Conservation (phyloP, 768 basidiomycete genomes). For the Gymnopilus dilepis region DNA sequence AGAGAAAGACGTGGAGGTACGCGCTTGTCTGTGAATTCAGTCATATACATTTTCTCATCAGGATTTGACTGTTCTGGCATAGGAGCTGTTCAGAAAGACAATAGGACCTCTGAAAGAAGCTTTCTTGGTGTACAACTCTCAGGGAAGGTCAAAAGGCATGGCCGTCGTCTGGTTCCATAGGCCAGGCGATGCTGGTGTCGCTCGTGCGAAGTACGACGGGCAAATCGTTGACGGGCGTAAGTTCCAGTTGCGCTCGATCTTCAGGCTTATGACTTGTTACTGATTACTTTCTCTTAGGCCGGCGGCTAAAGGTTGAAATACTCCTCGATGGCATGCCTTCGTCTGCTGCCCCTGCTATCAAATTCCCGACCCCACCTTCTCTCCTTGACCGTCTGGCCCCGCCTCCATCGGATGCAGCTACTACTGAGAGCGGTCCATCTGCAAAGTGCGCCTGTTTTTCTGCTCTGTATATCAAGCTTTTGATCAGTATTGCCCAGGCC, state of each 20-base stretch:
- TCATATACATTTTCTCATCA: no score
- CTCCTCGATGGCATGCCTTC: constrained; percentile 50
- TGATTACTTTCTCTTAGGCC: constrained; percentile 45
- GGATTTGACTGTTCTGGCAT: constrained; percentile 1
- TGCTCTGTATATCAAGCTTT: not conserved
- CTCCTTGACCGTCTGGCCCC: constrained; percentile 38
- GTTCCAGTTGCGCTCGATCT: constrained; percentile 31
- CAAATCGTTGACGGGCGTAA: constrained; percentile 73
- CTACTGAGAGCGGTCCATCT: not conserved
- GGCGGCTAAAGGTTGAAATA: constrained; percentile 70
- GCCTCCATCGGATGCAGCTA: constrained; percentile 6
- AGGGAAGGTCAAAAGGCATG: constrained; percentile 81
- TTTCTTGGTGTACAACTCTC: constrained; percentile 76
- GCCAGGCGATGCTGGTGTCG: constrained; percentile 63
- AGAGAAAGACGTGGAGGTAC: constrained; percentile 71
- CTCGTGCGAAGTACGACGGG: constrained; percentile 73
- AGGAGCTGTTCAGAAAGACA: constrained; percentile 81
- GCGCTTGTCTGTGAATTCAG: constrained; percentile 17
- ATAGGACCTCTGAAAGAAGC: constrained; percentile 74
- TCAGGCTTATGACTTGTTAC: not conserved
- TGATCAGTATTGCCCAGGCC: not conserved
- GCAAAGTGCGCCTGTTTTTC: constrained; percentile 9
- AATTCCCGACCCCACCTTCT: constrained; percentile 24
- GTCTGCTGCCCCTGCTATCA: constrained; percentile 26
- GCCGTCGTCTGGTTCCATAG: constrained; percentile 73